These are phyloP conservation scores for Bipolaris cookei DNA, from an alignment of 2,329 filamentous ascomycete species.

Conservation along the genomic window DNA sequence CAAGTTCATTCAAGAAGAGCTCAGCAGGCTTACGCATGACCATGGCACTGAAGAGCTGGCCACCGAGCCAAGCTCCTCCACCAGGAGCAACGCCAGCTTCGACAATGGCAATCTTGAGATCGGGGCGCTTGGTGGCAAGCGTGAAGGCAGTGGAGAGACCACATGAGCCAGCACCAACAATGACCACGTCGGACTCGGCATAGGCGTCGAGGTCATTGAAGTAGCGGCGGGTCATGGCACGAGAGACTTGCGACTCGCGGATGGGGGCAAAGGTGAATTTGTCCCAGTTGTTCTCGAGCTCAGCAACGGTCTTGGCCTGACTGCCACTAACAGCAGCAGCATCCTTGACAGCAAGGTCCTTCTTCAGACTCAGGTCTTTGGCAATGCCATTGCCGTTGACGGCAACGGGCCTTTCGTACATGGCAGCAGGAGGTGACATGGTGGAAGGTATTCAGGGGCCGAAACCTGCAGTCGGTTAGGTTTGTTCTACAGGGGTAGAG, in stretches of 20 bases:
- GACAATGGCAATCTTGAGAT: constrained; percentile 89
- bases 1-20: constrained; percentile 79
- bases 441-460: constrained; percentile 32
- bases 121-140: constrained; percentile 80
- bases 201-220: constrained; percentile 87
- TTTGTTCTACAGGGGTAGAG: constrained; percentile 35
- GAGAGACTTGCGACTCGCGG: constrained; percentile 88
- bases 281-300: constrained; percentile 79
- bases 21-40: constrained; percentile 93
- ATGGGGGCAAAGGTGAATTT: constrained; percentile 83
- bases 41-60: constrained; percentile 95
- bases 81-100: constrained; percentile 84
- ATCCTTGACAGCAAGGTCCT: constrained; percentile 56
- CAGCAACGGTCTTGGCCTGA: constrained; percentile 64
- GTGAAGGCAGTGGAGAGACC: constrained; percentile 85
- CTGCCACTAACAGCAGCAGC: constrained; percentile 51
- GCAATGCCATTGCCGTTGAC: constrained; percentile 30
- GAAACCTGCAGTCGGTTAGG: constrained; percentile 45
- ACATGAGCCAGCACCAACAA: constrained; percentile 88
- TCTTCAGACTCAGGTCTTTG: constrained; percentile 41
- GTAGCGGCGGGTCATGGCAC: constrained; percentile 93
- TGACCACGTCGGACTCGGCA: constrained; percentile 92
- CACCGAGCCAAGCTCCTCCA: constrained; percentile 90
- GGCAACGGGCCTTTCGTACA: constrained; percentile 54
- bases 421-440: constrained; percentile 81